Evolutionary conservation across 2,329 filamentous ascomycete species (phyloP), one percentile per base, ranked within the genome.

Genomic region (Cyclaneusma minus): DNA sequence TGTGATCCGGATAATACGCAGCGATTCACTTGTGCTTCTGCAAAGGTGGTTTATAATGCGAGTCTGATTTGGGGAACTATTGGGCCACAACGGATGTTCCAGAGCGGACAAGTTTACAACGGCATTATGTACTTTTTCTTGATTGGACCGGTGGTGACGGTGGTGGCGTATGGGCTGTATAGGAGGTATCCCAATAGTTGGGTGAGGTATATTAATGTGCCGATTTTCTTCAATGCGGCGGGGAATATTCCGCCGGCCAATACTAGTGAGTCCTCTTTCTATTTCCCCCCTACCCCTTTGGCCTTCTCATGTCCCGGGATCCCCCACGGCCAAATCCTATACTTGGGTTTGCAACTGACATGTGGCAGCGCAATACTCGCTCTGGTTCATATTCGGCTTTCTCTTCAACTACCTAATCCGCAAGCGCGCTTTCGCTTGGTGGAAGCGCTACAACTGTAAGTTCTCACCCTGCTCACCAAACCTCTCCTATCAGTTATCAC

Each of bases 81-180:
- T 30, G 70, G 70, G 2, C 71, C 70, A 0, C 56, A 61, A 1
- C 65, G 68, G 36, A 67, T 76, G 45, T 76, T 75, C 51, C 69
- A 64, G 1, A 64, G 64, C 0, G 68, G 66, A 4, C 61, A 68
- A 34, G 60, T 75, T 37, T 76, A 76, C 54, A 56, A 62, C 0
- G 55, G 56, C 1, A 55, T 82, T 15, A 66, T 76, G 45, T 79
- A 62, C 58, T 80, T 78, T 52, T 81, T 69, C 67, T 61, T 80
- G 16, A 60, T 74, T 11, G 75, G 76, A 7, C 16, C 25, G 2
- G 8, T 32, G 6, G 14, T 28, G 5, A 56, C 57, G 2, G 42
- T 58, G n/a, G n/a, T n/a, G n/a, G n/a, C n/a, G n/a, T n/a, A n/a
- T n/a, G n/a, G n/a, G n/a, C n/a, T n/a, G n/a, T n/a, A n/a, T n/a